Conservation (phyloP, 169 alveolate species). For the Plasmodium inui region DNA sequence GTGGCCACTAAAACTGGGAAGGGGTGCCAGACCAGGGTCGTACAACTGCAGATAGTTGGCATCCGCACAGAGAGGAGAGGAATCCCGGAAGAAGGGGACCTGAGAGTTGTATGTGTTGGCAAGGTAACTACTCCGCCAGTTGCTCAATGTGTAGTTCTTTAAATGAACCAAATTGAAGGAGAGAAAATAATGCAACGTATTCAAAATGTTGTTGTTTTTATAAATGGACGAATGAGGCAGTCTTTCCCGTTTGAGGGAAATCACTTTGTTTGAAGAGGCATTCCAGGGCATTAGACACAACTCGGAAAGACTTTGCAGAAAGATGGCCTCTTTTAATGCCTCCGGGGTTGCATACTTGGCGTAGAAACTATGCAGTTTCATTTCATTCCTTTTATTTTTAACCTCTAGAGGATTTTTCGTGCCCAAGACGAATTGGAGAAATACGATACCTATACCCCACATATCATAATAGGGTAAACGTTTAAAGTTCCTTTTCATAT, state of each 20-base stretch:
- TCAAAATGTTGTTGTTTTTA: constrained; percentile 25
- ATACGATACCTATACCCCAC: constrained; percentile 68
- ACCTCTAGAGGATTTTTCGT: constrained; percentile 70
- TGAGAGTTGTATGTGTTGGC: constrained; percentile 10
- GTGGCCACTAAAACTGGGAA: background rate
- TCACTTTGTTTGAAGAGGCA: background rate
- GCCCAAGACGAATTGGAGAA: constrained; percentile 63
- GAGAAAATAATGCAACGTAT: background rate
- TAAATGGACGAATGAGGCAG: constrained; percentile 12
- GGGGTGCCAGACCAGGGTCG: background rate
- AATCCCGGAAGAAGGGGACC: background rate
- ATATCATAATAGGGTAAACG: constrained; percentile 70
- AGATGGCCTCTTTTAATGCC: constrained; percentile 51
- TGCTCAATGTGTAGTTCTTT: background rate
- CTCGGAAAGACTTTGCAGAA: constrained; percentile 64
- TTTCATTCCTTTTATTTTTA: constrained; percentile 58
- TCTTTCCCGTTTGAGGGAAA: background rate
- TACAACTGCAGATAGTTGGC: constrained; percentile 19
- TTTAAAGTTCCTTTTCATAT: constrained; percentile 64
- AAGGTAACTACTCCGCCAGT: background rate
- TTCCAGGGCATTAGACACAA: constrained; percentile 58
- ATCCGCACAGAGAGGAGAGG: constrained; percentile 51
- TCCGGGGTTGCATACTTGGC: constrained; percentile 49
- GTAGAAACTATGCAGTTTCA: constrained; percentile 11
- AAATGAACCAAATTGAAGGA: constrained; percentile 5